Base-by-base conservation (phyloP, 2,329 filamentous ascomycete genomes). In the Ophiostoma ips region DNA sequence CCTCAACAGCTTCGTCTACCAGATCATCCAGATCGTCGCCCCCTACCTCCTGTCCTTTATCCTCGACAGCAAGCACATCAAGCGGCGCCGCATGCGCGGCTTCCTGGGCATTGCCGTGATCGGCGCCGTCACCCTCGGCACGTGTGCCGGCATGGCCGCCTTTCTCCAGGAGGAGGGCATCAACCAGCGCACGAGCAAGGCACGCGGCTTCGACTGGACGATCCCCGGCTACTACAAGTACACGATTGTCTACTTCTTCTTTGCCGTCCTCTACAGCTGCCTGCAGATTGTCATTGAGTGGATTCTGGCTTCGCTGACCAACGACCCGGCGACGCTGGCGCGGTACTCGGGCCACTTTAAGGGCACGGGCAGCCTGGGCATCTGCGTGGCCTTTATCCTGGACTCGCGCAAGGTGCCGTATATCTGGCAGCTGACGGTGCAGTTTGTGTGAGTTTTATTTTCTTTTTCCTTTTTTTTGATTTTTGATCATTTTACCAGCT, bases 231-330 rank as follows among this genome's bases (percentile, higher is more conserved):
- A 34, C 24, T 36, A 18, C 30, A 21, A 21, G 7, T 31, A 21
- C 28, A 31, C 38, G 16, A 12, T 38, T 21, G 18, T 46, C 18
- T 52, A 52, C 43, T 34, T 52, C 3, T 36, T 52, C 40, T 49
- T 49, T 19, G 51, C 21, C 35, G 35, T 40, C 15, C 18, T 46
- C 24, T 52, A 52, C 51, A 30, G 21, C 33, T 33, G 41, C 15
- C 24, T 41, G 40, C 51, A 52, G 47, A 52, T 50, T 4, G 31
- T 40, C n/a, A 37, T 50, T 4, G 38, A 52, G 47, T 52, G 51
- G 51, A 34, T 45, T 19, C 18, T 46, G 6, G 40, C 46, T 5
- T 18, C 51, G 2, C 43, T 52, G 4, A 34, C 46, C 5, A 52
- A 52, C 47, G 47, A 52, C 18, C 51, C 51, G 9, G 35, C 47